Base-by-base conservation (phyloP, 1,284 basidiomycete species). In the Coniferiporia weirii region DNA sequence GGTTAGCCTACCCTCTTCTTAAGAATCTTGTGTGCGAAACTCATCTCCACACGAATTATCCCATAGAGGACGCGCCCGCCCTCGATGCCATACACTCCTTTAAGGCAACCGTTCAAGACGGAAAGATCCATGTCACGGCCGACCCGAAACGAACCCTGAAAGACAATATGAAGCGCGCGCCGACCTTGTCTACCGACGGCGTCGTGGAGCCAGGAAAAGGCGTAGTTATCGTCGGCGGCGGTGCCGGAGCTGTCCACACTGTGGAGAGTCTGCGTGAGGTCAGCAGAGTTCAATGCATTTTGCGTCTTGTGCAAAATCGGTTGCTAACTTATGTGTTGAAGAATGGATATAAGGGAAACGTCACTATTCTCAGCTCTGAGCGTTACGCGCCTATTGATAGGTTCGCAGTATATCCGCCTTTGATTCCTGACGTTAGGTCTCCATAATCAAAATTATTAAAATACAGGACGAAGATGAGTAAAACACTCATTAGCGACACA, bases 191-290 rank as follows among this genome's bases (percentile, higher is more conserved):
- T 19, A 77, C 79, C 1, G 68, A 68, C 2, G 70, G 69, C 7
- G 64, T 62, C 22, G 66, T 66, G 17, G 62, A 69, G 54, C 67
- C 72, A 36, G 79, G 78, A 19, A 78, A 80, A 54, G 85, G 87
- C 13, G 85, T 93, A 17, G 86, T 98, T 32, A 92, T 98, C 61
- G 82, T 97, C 46, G 93, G 91, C 38, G 94, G 94, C 47, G 94
- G 94, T 19, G 83, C 90, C 20, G 94, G 87, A 52, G 84, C 86
- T 17, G 87, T 92, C 69, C 82, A 92, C 64, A 80, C 86, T 7
- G 79, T 95, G 54, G 93, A 96, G 71, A 89, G 89, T 69, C 74
- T 97, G 66, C 78, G 94, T 62, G 89, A 93, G 80, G 89, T 89
- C 62, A 40, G 72, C 52, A 9, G 6, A 4, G 36, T 19, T 36